A percentile compares a stretch with the other conserved stretches of the same genome.
These are phyloP conservation scores for Trichoderma harzianum DNA, from an alignment of 2,329 filamentous ascomycete genomes.

Conservation along the genomic window DNA sequence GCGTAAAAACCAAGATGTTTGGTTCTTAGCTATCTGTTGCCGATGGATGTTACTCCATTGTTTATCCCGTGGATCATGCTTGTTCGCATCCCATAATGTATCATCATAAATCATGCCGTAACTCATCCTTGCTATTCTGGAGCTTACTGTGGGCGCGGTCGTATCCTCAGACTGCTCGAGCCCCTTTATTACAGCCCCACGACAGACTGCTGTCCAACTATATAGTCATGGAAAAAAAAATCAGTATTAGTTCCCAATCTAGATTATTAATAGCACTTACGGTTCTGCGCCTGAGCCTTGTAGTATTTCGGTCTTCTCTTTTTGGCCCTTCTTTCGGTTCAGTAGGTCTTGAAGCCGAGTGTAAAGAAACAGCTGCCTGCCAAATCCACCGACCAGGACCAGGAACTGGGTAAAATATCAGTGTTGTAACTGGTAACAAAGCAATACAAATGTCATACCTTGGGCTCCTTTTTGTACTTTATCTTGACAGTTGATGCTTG, in stretches of 20 bases:
- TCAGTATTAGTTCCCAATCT: not conserved
- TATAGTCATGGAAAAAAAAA: not conserved
- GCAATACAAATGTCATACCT: slow-evolving; percentile 22
- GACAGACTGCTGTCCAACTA: slow-evolving; percentile 37
- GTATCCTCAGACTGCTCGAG: slow-evolving; percentile 8
- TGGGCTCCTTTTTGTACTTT: slow-evolving; percentile 23
- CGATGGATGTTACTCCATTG: slow-evolving; percentile 11
- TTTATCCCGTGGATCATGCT: slow-evolving; percentile 18
- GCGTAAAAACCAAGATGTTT: slow-evolving; percentile 32
- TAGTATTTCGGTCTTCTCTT: slow-evolving; percentile 25
- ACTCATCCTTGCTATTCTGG: slow-evolving; percentile 28
- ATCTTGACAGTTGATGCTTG: slow-evolving; percentile 25
- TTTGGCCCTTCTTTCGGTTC: not conserved
- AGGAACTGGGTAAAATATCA: slow-evolving; percentile 30
- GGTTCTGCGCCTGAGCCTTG: slow-evolving; percentile 31
- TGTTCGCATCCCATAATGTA: not conserved
- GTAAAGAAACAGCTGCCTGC: slow-evolving; percentile 31
- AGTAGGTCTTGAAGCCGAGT: slow-evolving; percentile 18
- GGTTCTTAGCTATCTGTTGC: not conserved
- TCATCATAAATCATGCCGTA: slow-evolving; percentile 20
- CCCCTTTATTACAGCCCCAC: slow-evolving; percentile 31
- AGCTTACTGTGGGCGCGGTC: not conserved
- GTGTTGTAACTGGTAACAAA: not conserved
- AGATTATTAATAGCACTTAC: slow-evolving; percentile 26
- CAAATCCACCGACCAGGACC: slow-evolving; percentile 40